Evolutionary conservation across 2,329 filamentous ascomycete species (phyloP).

Genomic region (Hyphodiscus sp.): DNA sequence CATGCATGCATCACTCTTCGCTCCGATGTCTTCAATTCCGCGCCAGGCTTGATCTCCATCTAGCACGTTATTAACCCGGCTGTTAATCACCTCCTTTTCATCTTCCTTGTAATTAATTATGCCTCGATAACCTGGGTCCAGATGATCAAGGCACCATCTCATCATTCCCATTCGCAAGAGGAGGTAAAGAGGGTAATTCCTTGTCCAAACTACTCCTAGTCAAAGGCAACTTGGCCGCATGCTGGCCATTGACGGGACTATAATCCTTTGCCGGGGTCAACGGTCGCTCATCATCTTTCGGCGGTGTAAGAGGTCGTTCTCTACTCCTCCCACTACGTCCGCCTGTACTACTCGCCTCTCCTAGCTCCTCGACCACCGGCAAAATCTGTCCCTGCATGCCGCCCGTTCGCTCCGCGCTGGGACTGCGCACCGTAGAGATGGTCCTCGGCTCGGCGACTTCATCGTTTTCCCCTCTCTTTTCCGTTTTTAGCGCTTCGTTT

Average conservation of each 20-base stretch:
- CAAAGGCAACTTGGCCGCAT: constrained; percentile 24
- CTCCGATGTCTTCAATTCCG: background rate
- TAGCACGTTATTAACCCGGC: too few species aligned
- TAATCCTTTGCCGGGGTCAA: constrained; percentile 38
- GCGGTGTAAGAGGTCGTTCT: constrained; percentile 9
- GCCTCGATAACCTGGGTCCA: background rate
- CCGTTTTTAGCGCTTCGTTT: constrained; percentile 22
- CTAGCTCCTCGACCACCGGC: constrained; percentile 86
- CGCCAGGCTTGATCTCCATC: background rate
- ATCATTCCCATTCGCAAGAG: constrained; percentile 2
- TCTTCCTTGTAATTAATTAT: background rate
- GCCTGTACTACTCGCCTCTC: constrained; percentile 64
- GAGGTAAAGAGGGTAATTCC: constrained; percentile 50
- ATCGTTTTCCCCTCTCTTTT: constrained; percentile 32
- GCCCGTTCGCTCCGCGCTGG: constrained; percentile 46
- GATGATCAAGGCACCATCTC: background rate
- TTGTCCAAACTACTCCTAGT: constrained; percentile 56
- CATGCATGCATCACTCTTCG: background rate
- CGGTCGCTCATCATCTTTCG: constrained; percentile 31
- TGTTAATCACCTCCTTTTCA: background rate
- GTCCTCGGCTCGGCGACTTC: constrained; percentile 34
- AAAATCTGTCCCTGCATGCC: constrained; percentile 53
- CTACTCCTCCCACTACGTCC: constrained; percentile 47
- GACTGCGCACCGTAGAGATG: constrained; percentile 50
- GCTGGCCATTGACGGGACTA: background rate